Base-by-base conservation (phyloP, 2,329 filamentous ascomycete genomes). In the Fusarium penzigii region DNA sequence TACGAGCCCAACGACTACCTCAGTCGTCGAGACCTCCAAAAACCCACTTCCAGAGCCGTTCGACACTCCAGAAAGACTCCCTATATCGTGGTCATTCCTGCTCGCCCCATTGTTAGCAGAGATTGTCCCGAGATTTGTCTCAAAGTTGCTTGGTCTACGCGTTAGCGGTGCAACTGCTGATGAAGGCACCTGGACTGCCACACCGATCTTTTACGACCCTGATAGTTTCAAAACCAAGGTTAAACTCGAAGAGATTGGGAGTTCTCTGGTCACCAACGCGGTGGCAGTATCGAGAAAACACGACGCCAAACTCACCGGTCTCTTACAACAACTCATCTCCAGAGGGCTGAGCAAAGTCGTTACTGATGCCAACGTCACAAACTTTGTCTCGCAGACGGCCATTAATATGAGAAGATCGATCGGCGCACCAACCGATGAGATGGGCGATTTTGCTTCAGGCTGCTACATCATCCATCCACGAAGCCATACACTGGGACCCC, bases 71-170 rank as follows among this genome's bases (percentile, higher is more conserved):
- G 55, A 66, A 36, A 51, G 64, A 14, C 53, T 66, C 1, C 42
- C 55, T 0, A 61, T 66, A 12, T 66, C 63, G 0, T 66, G 63
- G 64, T 53, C 52, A 1, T 66, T 56, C 17, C 55, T 66, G 1
- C 17, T 66, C 2, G 49, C 46, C 0, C 64, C 64, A 1, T 16
- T 66, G 7, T 17, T 64, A 0, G 53, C 61, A 0, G n/a, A 48
- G 1, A 46, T 56, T 5, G 17, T 64, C 17, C 64, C 64, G 3
- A 55, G 48, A 5, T 55, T 59, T 16, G 7, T 65, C 2, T 51
- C 50, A 3, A 50, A 49, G 12, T 10, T 59, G 6, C 16, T 66
- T 0, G 58, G 60, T 6, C 3, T 66, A 2, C 55, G 56, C 2
- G 46, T 53, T 16, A 52, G 51, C 0, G 57, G 48, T 2, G 57